Evolutionary conservation across 2,329 filamentous ascomycete species (phyloP).

Genomic region (Penicillium sp.): DNA sequence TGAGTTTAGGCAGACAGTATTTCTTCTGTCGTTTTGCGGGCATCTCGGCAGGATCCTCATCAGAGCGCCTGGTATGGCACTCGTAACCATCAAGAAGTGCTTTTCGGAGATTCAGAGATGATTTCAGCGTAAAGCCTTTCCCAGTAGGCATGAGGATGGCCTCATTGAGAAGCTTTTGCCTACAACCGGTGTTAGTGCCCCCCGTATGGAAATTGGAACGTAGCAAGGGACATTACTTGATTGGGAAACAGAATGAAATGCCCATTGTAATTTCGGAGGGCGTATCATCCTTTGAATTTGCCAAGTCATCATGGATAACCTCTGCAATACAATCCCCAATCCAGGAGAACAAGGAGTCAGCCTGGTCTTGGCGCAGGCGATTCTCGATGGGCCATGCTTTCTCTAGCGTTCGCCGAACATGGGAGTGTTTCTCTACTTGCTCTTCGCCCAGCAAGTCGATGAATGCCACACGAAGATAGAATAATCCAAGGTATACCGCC

Average conservation of each 20-base stretch:
- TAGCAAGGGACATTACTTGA: conserved; percentile 33
- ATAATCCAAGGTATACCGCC: conserved; percentile 54
- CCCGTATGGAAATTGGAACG: not conserved
- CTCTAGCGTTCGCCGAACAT: conserved; percentile 62
- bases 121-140: conserved; percentile 49
- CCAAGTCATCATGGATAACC: conserved; percentile 58
- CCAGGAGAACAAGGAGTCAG: conserved; percentile 70
- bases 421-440: conserved; percentile 41
- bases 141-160: conserved; percentile 54
- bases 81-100: conserved; percentile 38
- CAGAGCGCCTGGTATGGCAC: conserved; percentile 41
- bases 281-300: conserved; percentile 28
- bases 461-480: conserved; percentile 53
- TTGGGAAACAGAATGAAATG: conserved; percentile 46
- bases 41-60: conserved; percentile 22
- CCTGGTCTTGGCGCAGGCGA: conserved; percentile 68
- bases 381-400: conserved; percentile 73
- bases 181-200: conserved; percentile 14
- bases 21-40: conserved; percentile 30
- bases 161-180: conserved; percentile 50
- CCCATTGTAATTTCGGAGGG: conserved; percentile 39
- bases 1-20: conserved; percentile 58
- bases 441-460: conserved; percentile 48
- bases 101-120: conserved; percentile 36
- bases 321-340: conserved; percentile 71